phyloP scores from a whole-genome alignment of 2,329 filamentous ascomycete genomes.

The Nigrograna mackinnonii region DNA sequence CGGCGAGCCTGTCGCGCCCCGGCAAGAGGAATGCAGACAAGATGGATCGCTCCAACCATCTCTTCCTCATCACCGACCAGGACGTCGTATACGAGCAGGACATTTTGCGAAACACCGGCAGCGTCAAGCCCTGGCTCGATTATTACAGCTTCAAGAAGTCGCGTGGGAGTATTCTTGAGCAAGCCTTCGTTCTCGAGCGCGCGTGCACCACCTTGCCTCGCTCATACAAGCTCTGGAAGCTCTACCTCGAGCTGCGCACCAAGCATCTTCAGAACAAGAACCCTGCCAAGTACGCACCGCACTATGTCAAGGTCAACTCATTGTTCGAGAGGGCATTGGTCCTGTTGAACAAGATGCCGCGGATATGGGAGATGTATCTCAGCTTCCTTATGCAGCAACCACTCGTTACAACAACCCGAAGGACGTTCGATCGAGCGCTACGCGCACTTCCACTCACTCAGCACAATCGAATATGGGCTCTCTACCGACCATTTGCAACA shows the following conservation, averaged over 20 bases:
- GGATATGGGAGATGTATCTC: slow-evolving; percentile 98
- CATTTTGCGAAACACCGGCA: slow-evolving; percentile 80
- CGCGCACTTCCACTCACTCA: slow-evolving; percentile 91
- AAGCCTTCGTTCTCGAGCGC: slow-evolving; percentile 85
- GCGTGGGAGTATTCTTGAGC: slow-evolving; percentile 83
- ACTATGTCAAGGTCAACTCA: slow-evolving; percentile 92
- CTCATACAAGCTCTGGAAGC: slow-evolving; percentile 98
- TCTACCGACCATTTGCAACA: slow-evolving; percentile 89
- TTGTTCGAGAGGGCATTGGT: slow-evolving; percentile 92
- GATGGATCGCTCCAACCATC: slow-evolving; percentile 38
- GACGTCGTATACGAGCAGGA: slow-evolving; percentile 98
- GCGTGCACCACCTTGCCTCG: slow-evolving; percentile 87
- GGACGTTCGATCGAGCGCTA: slow-evolving; percentile 89
- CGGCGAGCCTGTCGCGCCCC: slow-evolving; percentile 37
- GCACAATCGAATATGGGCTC: slow-evolving; percentile 91
- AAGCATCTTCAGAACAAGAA: slow-evolving; percentile 84
- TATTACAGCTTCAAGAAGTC: slow-evolving; percentile 91
- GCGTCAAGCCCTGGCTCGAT: slow-evolving; percentile 90
- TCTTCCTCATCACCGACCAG: slow-evolving; percentile 69
- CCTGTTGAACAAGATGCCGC: slow-evolving; percentile 97
- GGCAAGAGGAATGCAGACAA: slow-evolving; percentile 32
- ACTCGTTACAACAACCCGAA: slow-evolving; percentile 82
- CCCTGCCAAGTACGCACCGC: slow-evolving; percentile 74
- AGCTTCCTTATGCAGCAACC: slow-evolving; percentile 88
- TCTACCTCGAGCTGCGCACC: slow-evolving; percentile 85